These are phyloP conservation scores for Ogataea paradorogensis DNA, from an alignment of 805 yeast species.

Conservation along the genomic window DNA sequence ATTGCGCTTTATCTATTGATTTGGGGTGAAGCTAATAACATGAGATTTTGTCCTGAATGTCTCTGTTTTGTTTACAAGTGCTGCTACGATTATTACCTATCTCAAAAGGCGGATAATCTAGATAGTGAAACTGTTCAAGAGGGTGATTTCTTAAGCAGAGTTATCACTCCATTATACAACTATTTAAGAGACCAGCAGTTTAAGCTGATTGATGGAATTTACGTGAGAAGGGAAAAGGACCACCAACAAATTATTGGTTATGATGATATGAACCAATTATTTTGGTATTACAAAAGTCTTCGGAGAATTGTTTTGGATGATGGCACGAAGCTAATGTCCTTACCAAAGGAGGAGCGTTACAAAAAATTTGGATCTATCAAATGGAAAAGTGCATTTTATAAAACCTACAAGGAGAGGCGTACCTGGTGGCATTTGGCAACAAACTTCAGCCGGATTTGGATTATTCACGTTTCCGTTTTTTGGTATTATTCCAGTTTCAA, in stretches of 20 bases:
- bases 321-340: slow-evolving; percentile 31
- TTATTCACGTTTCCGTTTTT: slow-evolving; percentile 46
- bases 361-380: slow-evolving; percentile 31
- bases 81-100: slow-evolving; percentile 47
- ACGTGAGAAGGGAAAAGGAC: slow-evolving; percentile 64
- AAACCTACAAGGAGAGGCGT: slow-evolving; percentile 47
- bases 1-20: slow-evolving; percentile 59
- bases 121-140: slow-evolving; percentile 13
- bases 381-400: slow-evolving; percentile 43
- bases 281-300: slow-evolving; percentile 45
- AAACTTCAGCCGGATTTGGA: slow-evolving; percentile 53
- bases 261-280: slow-evolving; percentile 52
- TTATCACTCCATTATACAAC: slow-evolving; percentile 49
- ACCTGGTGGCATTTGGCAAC: slow-evolving; percentile 50
- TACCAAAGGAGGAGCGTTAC: slow-evolving; percentile 35
- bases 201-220: slow-evolving; percentile 51
- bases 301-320: slow-evolving; percentile 34
- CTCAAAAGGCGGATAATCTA: slow-evolving; percentile 30
- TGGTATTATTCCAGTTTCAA: slow-evolving; percentile 54
- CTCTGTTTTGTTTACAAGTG: slow-evolving; percentile 55
- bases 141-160: slow-evolving; percentile 35
- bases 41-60: slow-evolving; percentile 49
- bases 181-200: slow-evolving; percentile 69
- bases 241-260: slow-evolving; percentile 59
- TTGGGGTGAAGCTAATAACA: slow-evolving; percentile 79